Base-by-base conservation (phyloP, 257 asterid genomes). In the Forsythia viridissima region DNA sequence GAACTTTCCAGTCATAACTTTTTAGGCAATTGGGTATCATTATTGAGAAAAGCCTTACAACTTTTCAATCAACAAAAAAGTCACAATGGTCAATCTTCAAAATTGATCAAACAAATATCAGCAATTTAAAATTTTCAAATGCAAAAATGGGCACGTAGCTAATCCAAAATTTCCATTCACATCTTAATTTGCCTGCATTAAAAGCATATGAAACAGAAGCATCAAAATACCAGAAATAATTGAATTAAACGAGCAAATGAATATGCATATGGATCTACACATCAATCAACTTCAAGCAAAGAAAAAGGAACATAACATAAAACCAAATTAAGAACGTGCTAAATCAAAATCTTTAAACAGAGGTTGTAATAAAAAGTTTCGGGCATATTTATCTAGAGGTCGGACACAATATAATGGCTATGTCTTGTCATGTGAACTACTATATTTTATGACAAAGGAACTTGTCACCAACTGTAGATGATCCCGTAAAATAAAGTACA, bases 1-100 rank as follows among this genome's bases (percentile, higher is more conserved):
- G 88, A 80, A 84, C 83, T 77, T 72, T 85, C 88, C 71, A 83
- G 79, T 71, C 83, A 80, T 74, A 84, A 74, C 85, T 77, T 83
- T 79, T 51, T 80, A 73, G 82, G 84, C 67, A 85, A 74, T 40
- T 57, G 73, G 74, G 85, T 80, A 78, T 82, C 82, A 73, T 82
- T 82, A 83, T 73, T 77, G 80, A 80, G 65, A 67, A 83, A 73
- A 39, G 39, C 72, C 55, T 72, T 36, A 80, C 66, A 76, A 76
- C 37, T 9, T 70, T 38, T 63, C 74, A 75, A 74, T 71, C 66
- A 77, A 67, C 76, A 73, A 82, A 77, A 41, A 42, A 18, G 79
- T 40, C 15, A 44, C 21, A 79, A 55, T 36, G 57, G 70, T 52
- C n/a, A 38, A 41, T 71, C 57, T 55, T 69, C 36, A 41, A 79